phyloP scores from a whole-genome alignment of 352 stramenopile genomes.

The Blastocystis sp. region DNA sequence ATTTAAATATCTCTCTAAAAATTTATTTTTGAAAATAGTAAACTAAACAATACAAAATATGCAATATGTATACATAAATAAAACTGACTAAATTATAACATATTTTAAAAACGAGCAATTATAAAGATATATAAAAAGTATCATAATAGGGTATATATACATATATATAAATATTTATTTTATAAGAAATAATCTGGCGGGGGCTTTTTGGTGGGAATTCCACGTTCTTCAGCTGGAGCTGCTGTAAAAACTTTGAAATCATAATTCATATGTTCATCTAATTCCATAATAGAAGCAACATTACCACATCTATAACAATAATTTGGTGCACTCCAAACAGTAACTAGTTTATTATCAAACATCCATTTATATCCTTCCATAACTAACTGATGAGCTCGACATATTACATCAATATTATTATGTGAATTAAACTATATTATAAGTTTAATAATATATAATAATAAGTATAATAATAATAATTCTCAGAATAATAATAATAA shows the following conservation, averaged over 20 bases:
- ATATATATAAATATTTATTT: conserved; percentile 22
- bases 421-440: conserved; percentile 75
- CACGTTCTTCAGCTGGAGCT: conserved; percentile 77
- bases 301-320: conserved; percentile 98
- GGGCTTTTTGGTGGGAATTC: conserved; percentile 86
- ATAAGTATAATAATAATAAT: no score
- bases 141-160: neutral
- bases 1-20: no score
- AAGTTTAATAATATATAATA: no score
- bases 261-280: conserved; percentile 78
- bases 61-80: no score
- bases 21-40: no score
- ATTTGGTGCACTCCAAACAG: conserved; percentile 90
- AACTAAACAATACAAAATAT: no score
- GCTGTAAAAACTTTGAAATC: conserved; percentile 78
- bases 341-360: conserved; percentile 83
- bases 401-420: conserved; percentile 90
- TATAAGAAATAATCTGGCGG: conserved; percentile 97
- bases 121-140: neutral
- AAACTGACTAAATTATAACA: no score
- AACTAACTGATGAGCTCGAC: conserved; percentile 85
- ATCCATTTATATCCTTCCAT: conserved; percentile 57
- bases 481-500: no score
- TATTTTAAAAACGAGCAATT: no score
- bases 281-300: conserved; percentile 87